Evolutionary conservation across 1,284 basidiomycete species (phyloP).

Genomic region (Vanrija pseudolonga): DNA sequence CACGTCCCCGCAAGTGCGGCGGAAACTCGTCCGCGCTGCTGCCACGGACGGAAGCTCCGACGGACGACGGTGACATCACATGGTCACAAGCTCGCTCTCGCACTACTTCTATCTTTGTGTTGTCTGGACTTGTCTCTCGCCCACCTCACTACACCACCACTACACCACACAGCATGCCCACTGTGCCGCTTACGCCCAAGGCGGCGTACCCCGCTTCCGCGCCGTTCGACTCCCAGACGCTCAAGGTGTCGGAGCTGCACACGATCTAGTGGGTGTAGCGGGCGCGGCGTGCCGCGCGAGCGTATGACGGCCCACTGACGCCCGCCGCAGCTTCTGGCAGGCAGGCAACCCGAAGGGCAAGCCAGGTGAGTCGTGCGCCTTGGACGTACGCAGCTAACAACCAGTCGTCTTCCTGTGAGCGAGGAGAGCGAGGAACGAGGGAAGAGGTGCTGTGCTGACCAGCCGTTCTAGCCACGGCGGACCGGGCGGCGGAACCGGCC

Average conservation of each 20-base stretch:
- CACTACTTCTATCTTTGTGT: too few relatives aligned
- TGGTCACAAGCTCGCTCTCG: too few relatives aligned
- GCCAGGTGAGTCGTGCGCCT: constrained; percentile 28
- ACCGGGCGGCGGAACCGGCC: constrained; percentile 31
- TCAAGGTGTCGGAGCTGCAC: constrained; percentile 74
- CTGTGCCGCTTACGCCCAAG: too few relatives aligned
- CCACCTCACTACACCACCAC: not conserved
- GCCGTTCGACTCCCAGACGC: constrained; percentile 62
- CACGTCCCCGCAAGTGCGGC: too few relatives aligned
- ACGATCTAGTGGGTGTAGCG: constrained; percentile 60
- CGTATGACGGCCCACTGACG: too few relatives aligned
- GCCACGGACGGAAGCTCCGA: too few relatives aligned
- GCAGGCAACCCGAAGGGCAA: constrained; percentile 71
- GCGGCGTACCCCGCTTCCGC: constrained; percentile 59
- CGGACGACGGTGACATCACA: too few relatives aligned
- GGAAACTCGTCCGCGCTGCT: too few relatives aligned
- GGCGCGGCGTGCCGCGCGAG: not conserved
- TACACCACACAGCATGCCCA: too few relatives aligned
- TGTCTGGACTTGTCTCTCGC: too few relatives aligned
- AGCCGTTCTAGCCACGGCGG: constrained; percentile 27
- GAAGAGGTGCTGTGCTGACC: too few relatives aligned
- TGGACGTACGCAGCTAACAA: not conserved
- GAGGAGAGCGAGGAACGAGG: too few relatives aligned
- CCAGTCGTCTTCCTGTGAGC: constrained; percentile 66
- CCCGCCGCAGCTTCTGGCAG: constrained; percentile 66